Conservation (phyloP, 257 asterid species). For the Echites panduratus region DNA sequence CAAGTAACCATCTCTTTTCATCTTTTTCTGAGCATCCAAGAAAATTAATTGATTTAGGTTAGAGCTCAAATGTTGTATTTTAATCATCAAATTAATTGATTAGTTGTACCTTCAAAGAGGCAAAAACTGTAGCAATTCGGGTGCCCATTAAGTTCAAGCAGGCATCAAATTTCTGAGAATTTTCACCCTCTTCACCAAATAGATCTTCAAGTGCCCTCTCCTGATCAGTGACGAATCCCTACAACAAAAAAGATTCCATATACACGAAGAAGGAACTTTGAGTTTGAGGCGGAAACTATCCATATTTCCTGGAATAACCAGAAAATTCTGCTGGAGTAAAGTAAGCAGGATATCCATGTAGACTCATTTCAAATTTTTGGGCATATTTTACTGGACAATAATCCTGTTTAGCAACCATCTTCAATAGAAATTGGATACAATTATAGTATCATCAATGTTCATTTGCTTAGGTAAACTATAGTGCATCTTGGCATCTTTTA, state of each 20-base stretch:
- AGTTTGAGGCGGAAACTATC: neutral
- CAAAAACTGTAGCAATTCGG: slow-evolving; percentile 89
- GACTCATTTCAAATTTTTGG: neutral
- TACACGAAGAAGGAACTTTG: slow-evolving; percentile 3
- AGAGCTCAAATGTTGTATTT: neutral
- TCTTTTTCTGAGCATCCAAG: neutral
- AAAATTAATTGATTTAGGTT: neutral
- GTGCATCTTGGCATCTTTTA: neutral
- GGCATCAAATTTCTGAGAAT: slow-evolving; percentile 45
- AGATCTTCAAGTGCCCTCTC: slow-evolving; percentile 87
- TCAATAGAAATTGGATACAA: neutral
- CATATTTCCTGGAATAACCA: neutral
- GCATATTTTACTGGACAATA: neutral
- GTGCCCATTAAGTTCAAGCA: slow-evolving; percentile 74
- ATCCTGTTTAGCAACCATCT: neutral
- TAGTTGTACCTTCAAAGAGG: slow-evolving; percentile 78
- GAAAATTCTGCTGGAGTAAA: neutral
- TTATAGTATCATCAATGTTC: neutral
- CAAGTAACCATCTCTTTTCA: neutral
- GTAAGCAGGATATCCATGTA: neutral
- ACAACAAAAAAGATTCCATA: slow-evolving; percentile 20
- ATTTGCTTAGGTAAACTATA: neutral
- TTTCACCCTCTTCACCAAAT: slow-evolving; percentile 62
- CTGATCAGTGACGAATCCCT: slow-evolving; percentile 93
- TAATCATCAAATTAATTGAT: neutral